A percentile compares a stretch with the other conserved stretches of the same genome.
phyloP scores from a whole-genome alignment of 352 stramenopile species.

The Phytophthora palmivora region DNA sequence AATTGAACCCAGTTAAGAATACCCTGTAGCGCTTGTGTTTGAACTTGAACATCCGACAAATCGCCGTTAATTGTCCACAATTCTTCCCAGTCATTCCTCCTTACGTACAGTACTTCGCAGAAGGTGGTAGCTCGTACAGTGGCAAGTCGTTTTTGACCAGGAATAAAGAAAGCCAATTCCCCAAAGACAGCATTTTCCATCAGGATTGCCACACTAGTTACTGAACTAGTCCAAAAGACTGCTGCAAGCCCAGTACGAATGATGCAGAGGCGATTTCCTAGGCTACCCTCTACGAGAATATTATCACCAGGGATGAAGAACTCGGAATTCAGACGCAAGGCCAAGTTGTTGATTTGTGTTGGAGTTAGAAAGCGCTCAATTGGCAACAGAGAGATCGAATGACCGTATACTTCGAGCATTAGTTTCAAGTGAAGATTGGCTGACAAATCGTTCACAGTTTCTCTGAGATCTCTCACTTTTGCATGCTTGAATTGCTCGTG shows the following conservation, averaged over 20 bases:
- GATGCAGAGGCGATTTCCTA: constrained; percentile 65
- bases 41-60: constrained; percentile 47
- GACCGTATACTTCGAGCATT: constrained; percentile 78
- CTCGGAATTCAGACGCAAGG: constrained; percentile 63
- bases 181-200: constrained; percentile 72
- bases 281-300: constrained; percentile 64
- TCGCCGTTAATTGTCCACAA: constrained; percentile 52
- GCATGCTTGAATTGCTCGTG: constrained; percentile 62
- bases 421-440: constrained; percentile 78
- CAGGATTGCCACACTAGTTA: constrained; percentile 60
- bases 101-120: constrained; percentile 71
- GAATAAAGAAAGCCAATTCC: constrained; percentile 75
- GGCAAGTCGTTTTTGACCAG: constrained; percentile 56
- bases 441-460: constrained; percentile 63
- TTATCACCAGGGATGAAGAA: constrained; percentile 76
- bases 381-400: constrained; percentile 48
- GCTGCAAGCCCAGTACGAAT: constrained; percentile 59
- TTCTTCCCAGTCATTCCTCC: constrained; percentile 67
- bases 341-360: constrained; percentile 72
- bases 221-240: constrained; percentile 60
- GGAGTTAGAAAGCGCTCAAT: constrained; percentile 67
- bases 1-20: constrained; percentile 68
- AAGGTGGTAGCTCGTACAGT: constrained; percentile 65
- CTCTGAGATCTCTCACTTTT: constrained; percentile 51
- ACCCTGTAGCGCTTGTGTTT: constrained; percentile 59